Conservation (phyloP, 768 basidiomycete genomes). For the Cubamyces lactineus region DNA sequence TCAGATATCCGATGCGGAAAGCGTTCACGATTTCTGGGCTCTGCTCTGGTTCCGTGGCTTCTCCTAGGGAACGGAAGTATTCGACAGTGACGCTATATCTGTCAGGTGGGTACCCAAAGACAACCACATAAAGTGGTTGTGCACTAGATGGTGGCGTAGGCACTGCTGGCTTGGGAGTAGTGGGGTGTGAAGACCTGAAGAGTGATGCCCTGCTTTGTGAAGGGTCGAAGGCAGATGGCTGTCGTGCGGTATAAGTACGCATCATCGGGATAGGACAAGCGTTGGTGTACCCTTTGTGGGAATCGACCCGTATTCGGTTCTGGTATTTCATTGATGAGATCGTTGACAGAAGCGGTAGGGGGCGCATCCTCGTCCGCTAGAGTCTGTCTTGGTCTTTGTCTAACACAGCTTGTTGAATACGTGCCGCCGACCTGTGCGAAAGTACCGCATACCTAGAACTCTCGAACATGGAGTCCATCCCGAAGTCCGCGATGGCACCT, state of each 20-base stretch:
- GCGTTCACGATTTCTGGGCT: conserved; percentile 76
- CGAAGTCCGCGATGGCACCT: conserved; percentile 70
- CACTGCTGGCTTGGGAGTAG: conserved; percentile 23
- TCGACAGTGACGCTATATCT: conserved; percentile 72
- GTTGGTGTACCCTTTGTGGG: conserved; percentile 45
- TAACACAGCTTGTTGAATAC: background rate
- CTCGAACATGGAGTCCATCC: conserved; percentile 85
- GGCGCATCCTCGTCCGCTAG: conserved; percentile 81
- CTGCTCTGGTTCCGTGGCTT: conserved; percentile 67
- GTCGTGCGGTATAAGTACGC: no score
- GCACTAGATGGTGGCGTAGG: conserved; percentile 33
- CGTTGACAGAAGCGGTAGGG: conserved; percentile 73
- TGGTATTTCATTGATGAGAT: conserved; percentile 64
- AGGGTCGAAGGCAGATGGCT: conserved; percentile 46
- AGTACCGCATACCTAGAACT: conserved; percentile 54
- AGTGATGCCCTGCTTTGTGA: conserved; percentile 41
- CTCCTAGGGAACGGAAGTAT: conserved; percentile 76
- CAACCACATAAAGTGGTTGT: conserved; percentile 65
- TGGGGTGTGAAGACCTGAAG: conserved; percentile 28
- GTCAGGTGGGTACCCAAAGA: conserved; percentile 89
- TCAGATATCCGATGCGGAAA: conserved; percentile 76
- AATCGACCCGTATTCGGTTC: conserved; percentile 47
- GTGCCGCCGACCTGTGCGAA: background rate
- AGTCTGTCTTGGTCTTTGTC: conserved; percentile 58
- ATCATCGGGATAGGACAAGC: background rate